Evolutionary conservation across 2,329 filamentous ascomycete species (phyloP), one percentile per base, ranked within the genome.

Genomic region (Pseudomassariella vexata): DNA sequence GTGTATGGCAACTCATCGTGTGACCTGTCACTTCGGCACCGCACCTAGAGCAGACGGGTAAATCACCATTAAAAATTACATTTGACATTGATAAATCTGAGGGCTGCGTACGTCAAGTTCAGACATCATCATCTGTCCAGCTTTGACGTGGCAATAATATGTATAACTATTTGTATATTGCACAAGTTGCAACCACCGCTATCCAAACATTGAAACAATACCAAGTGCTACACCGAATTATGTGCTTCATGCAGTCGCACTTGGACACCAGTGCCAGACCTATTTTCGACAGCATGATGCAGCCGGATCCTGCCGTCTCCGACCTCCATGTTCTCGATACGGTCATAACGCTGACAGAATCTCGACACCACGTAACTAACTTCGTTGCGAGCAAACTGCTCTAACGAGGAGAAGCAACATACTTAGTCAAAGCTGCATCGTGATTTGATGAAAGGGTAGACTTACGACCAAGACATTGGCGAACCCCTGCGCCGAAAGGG

Each of bases 381-480:
- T 17, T 48, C 46, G 27, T 47, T 42, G 6, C 42, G 42, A 6
- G 44, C 46, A 22, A 48, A 48, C 42, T 48, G 46, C 24, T 48
- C 46, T 48, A n/a, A 12, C 20, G 15, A 9, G n/a, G 8, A 12
- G 22, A 8, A n/a, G 8, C 6, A 3, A 18, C 16, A 24, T 32
- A 32, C 21, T 16, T 9, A 9, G 9, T 15, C 2, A 12, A 5
- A 31, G 19, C 31, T 20, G 12, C 6, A n/a, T 27, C 18, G 3
- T 23, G n/a, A 19, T 23, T n/a, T 24, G 15, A 22, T 15, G 11
- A n/a, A 4, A 28, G 26, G 9, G 15, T 30, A 26, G 19, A 55
- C 46, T 49, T 40, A 46, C 50, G 53, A 27, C 55, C 55, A 9
- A 57, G 34, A 35, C 55, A 59, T 26, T 56, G 56, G 30, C 55